Base-by-base conservation (phyloP, 2,329 filamentous ascomycete genomes). In the Parastagonospora nodorum region DNA sequence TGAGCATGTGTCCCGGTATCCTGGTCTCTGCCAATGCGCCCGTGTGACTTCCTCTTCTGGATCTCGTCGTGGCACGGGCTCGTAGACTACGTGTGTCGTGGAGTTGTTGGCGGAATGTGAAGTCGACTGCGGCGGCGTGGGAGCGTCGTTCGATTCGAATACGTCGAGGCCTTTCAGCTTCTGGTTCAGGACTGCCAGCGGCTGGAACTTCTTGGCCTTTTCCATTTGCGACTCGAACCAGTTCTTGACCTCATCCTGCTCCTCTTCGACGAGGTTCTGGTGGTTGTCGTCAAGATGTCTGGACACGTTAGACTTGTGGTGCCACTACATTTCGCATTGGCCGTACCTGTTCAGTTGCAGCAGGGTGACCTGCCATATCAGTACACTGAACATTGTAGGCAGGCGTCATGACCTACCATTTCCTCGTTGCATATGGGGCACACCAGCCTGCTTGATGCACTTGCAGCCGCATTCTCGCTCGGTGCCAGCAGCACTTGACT, bases 391-490 rank as follows among this genome's bases (percentile, higher is more conserved):
- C 14, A 15, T 4, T 38, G 29, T 14, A 27, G 39, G 53, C 38
- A 50, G 43, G 44, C 37, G 48, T 48, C 40, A 76, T 30, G 45
- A 55, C 61, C 19, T 78, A 94, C 92, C 94, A 99, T 99, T 75
- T 97, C 92, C 77, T 97, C 95, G 63, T 87, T 92, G 75, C 94
- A 99, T 70, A 99, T 99, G n/a, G 94, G 94, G 73, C 94, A 99
- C 48, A 93, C 85, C 51, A 99, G 85, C 73, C 84, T 84, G 58
- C 84, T 84, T 60, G 82, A 84, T 48, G 84, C 77, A 45, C 84
- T 82, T 57, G 82, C 81, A 53, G 78, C 81, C 45, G 82, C 78
- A 64, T 79, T 75, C 35, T 80, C 79, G 55, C 80, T 79, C 76
- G 83, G 81, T 36, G 84, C 83, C 43, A 94, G 77, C 47, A 88